phyloP scores from a whole-genome alignment of 768 basidiomycete genomes.

The Tricholoma terreum region DNA sequence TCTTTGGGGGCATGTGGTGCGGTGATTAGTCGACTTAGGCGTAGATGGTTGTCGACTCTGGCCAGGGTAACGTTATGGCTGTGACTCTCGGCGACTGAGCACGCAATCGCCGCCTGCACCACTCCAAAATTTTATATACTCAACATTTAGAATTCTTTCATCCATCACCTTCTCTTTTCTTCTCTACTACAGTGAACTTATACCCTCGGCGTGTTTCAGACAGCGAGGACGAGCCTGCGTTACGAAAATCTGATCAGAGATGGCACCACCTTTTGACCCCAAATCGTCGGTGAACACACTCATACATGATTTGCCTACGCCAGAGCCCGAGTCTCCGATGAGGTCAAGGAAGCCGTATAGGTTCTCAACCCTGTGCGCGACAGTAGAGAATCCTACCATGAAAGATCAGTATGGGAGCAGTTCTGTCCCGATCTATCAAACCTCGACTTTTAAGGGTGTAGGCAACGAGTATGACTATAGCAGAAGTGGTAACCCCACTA shows the following conservation, averaged over 20 bases:
- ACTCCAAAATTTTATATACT: constrained; percentile 6
- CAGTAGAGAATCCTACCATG: constrained; percentile 85
- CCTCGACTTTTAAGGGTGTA: constrained; percentile 96
- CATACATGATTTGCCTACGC: constrained; percentile 66
- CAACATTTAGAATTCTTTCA: constrained; percentile 4
- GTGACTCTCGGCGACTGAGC: constrained; percentile 11
- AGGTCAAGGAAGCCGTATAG: constrained; percentile 70
- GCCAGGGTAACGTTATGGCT: neutral
- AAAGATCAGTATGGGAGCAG: constrained; percentile 96
- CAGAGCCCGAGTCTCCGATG: constrained; percentile 76
- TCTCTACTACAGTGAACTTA: neutral
- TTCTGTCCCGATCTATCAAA: constrained; percentile 96
- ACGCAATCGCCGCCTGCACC: constrained; percentile 27
- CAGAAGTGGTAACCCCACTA: constrained; percentile 93
- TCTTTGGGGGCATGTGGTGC: constrained; percentile 43
- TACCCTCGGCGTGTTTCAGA: constrained; percentile 3
- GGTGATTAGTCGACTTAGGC: constrained; percentile 12
- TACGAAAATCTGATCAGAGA: constrained; percentile 15
- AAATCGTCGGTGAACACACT: constrained; percentile 29
- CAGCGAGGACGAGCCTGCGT: neutral
- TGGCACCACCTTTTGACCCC: constrained; percentile 38
- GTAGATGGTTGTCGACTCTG: neutral
- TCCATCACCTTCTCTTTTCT: constrained; percentile 4
- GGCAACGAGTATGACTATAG: constrained; percentile 90
- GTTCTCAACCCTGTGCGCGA: constrained; percentile 90